phyloP scores from a whole-genome alignment of 805 yeast species.

The Metschnikowia arizonensis region DNA sequence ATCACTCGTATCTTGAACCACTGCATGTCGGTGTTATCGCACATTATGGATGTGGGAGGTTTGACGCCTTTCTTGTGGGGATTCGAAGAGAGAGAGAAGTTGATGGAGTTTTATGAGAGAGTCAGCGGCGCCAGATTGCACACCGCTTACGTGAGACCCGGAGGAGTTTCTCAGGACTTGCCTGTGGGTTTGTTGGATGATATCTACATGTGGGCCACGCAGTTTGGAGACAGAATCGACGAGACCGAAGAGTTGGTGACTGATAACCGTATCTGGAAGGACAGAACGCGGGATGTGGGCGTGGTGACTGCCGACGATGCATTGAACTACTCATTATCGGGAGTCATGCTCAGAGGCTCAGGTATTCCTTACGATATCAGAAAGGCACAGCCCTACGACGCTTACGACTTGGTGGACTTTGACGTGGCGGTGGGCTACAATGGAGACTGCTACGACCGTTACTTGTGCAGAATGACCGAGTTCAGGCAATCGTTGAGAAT shows the following conservation, averaged over 20 bases:
- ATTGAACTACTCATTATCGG: slow-evolving; percentile 71
- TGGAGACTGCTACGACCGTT: slow-evolving; percentile 91
- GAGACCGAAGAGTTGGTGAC: slow-evolving; percentile 87
- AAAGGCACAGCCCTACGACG: slow-evolving; percentile 86
- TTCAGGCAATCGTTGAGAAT: slow-evolving; percentile 87
- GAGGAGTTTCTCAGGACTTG: slow-evolving; percentile 85
- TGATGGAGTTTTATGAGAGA: slow-evolving; percentile 89
- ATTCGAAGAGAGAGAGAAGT: slow-evolving; percentile 87
- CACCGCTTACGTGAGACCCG: slow-evolving; percentile 85
- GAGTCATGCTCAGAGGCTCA: slow-evolving; percentile 88
- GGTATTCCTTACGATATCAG: slow-evolving; percentile 86
- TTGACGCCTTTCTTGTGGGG: slow-evolving; percentile 93
- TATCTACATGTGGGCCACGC: slow-evolving; percentile 94
- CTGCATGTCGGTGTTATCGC: slow-evolving; percentile 80
- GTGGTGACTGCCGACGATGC: slow-evolving; percentile 83
- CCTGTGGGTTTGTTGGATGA: slow-evolving; percentile 86
- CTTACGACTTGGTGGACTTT: slow-evolving; percentile 80
- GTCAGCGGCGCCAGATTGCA: slow-evolving; percentile 89
- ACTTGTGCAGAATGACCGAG: slow-evolving; percentile 84
- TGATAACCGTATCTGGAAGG: slow-evolving; percentile 89
- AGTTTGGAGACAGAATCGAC: slow-evolving; percentile 88
- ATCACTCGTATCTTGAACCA: slow-evolving; percentile 81
- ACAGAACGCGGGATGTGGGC: slow-evolving; percentile 79
- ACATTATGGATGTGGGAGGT: slow-evolving; percentile 94
- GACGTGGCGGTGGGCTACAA: slow-evolving; percentile 82